Percentiles rank a stretch among this genome's conserved stretches.
phyloP scores from a whole-genome alignment of 75 land plant genomes.

The Sequoia sempervirens region DNA sequence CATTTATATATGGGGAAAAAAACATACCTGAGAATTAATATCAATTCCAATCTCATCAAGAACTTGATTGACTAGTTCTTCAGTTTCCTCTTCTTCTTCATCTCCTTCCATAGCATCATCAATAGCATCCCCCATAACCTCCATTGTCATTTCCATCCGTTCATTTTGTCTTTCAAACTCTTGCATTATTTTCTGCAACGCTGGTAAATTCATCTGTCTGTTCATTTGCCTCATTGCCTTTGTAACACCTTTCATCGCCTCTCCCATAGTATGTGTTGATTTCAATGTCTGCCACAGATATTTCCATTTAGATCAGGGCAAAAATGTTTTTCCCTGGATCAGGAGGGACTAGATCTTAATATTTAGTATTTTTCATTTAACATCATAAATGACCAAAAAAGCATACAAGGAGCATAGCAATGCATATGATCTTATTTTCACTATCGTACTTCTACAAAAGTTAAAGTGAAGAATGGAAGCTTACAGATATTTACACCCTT shows the following conservation, averaged over 20 bases:
- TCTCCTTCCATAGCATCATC: slow-evolving; percentile 94
- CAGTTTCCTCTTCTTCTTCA: slow-evolving; percentile 94
- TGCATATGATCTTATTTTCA: not conserved
- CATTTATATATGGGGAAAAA: slow-evolving; percentile 1
- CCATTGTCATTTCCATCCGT: slow-evolving; percentile 84
- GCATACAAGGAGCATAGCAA: not conserved
- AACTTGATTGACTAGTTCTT: slow-evolving; percentile 89
- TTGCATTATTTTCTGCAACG: slow-evolving; percentile 91
- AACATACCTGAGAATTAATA: slow-evolving; percentile 67
- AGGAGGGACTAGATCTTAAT: not conserved
- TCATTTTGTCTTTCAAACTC: slow-evolving; percentile 92
- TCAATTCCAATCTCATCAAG: slow-evolving; percentile 98
- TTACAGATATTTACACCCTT: not conserved
- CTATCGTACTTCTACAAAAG: not conserved
- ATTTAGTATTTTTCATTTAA: not conserved
- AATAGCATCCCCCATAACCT: slow-evolving; percentile 93
- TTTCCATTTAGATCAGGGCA: not conserved
- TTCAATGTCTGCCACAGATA: slow-evolving; percentile 63
- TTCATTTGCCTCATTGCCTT: slow-evolving; percentile 99
- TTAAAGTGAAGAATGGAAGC: not conserved
- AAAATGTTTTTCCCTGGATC: not conserved
- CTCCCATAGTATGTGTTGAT: slow-evolving; percentile 97
- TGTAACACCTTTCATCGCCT: slow-evolving; percentile 98
- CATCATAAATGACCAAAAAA: not conserved
- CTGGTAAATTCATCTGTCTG: slow-evolving; percentile 91